A percentile compares a stretch with the other conserved stretches of the same genome.
These are phyloP conservation scores for Buxus sempervirens DNA, from an alignment of 164 flowering plant species.

Conservation along the genomic window DNA sequence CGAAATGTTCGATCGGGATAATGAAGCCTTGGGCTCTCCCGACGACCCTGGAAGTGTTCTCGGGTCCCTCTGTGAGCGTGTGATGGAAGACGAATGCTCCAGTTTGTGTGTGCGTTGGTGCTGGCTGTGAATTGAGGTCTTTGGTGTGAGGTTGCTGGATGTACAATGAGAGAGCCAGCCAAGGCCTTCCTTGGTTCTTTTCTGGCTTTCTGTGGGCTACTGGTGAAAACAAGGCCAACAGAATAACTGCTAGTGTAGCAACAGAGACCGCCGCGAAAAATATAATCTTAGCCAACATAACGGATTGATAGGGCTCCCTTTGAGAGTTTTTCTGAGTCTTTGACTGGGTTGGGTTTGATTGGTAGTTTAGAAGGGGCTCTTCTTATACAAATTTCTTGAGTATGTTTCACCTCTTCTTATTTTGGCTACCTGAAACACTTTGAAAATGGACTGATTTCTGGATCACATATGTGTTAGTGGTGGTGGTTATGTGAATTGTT, in stretches of 20 bases:
- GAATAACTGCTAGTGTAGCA: conserved; percentile 54
- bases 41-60: conserved; percentile 56
- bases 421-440: conserved; percentile 13
- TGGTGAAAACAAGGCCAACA: conserved; percentile 69
- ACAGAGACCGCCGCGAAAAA: conserved; percentile 55
- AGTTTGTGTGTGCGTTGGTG: conserved; percentile 8
- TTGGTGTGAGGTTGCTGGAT: conserved; percentile 50
- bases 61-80: conserved; percentile 63
- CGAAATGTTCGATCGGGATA: conserved; percentile 56
- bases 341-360: not conserved
- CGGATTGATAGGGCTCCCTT: not conserved
- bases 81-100: conserved; percentile 69
- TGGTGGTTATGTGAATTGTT: no score
- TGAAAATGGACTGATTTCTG: no score
- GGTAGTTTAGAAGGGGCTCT: not conserved
- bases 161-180: conserved; percentile 63
- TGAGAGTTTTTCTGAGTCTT: not conserved
- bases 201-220: conserved; percentile 27
- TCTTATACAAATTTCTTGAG: conserved; percentile 8
- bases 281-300: conserved; percentile 54
- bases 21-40: conserved; percentile 86
- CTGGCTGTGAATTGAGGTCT: conserved; percentile 13
- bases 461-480: no score
- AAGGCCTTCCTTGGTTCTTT: conserved; percentile 24
- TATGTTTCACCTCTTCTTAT: not conserved